Evolutionary conservation across 345 rosid species (phyloP).

Genomic region (Excoecaria cochinchinensis): DNA sequence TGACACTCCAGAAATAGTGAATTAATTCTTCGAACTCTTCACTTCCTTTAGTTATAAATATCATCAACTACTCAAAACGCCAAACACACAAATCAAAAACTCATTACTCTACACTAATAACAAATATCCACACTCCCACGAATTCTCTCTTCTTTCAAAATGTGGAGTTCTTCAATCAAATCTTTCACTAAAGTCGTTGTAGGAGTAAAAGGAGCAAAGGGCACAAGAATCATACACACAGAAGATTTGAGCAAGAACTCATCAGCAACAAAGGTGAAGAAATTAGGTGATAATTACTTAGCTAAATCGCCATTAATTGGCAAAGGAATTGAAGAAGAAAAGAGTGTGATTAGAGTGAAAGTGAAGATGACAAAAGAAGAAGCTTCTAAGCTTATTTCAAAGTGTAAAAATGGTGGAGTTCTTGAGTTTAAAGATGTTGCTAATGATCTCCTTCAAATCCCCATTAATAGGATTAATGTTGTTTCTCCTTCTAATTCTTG

Average conservation of each 20-base stretch:
- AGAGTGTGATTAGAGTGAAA: slow-evolving; percentile 45
- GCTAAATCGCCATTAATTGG: not conserved
- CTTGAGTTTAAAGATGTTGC: slow-evolving; percentile 52
- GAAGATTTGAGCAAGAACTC: slow-evolving; percentile 30
- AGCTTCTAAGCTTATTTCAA: slow-evolving; percentile 47
- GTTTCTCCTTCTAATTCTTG: slow-evolving; percentile 11
- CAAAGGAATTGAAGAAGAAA: slow-evolving; percentile 6
- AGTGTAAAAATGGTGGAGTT: slow-evolving; percentile 50
- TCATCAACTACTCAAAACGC: not conserved
- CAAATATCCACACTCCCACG: too few relatives aligned
- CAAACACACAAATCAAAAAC: not conserved
- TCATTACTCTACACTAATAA: not conserved
- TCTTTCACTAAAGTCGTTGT: not conserved
- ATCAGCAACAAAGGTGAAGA: slow-evolving; percentile 23
- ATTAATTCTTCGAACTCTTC: too few relatives aligned
- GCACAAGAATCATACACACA: slow-evolving; percentile 25
- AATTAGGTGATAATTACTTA: not conserved
- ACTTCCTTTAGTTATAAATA: too few relatives aligned
- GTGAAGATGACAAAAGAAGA: slow-evolving; percentile 63
- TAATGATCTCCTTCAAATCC: slow-evolving; percentile 41
- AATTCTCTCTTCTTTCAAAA: not conserved
- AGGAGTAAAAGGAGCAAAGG: not conserved
- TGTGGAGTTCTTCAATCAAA: not conserved
- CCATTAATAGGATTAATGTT: slow-evolving; percentile 41
- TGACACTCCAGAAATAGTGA: too few relatives aligned